A percentile compares a stretch with the other conserved stretches of the same genome.
Evolutionary conservation across 225 moss, liverwort and hornwort genomes (phyloP).

Genomic region (Pseudoscleropodium purum): DNA sequence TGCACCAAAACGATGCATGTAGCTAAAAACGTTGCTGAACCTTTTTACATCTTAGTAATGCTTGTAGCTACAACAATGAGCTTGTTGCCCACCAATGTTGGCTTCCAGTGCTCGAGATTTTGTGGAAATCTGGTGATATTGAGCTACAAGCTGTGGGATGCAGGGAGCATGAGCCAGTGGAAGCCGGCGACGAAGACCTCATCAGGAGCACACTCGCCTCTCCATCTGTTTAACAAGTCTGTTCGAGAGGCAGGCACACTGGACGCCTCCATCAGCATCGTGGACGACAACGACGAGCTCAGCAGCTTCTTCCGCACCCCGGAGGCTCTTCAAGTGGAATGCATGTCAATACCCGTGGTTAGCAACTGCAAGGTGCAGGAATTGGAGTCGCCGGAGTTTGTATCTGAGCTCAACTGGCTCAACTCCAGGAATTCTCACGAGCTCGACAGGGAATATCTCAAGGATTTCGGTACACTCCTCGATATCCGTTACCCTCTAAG

Average conservation of each 20-base stretch:
- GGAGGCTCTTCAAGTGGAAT: slow-evolving; percentile 9
- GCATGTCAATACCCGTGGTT: neutral
- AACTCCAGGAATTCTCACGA: slow-evolving; percentile 3
- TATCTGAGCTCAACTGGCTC: slow-evolving; percentile 5
- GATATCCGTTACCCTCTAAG: neutral
- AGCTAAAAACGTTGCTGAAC: neutral
- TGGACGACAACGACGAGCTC: slow-evolving; percentile 30
- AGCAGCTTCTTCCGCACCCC: slow-evolving; percentile 17
- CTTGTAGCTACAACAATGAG: neutral
- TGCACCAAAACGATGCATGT: neutral
- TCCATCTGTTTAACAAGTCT: slow-evolving; percentile 31
- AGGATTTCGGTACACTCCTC: neutral
- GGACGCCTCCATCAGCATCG: slow-evolving; percentile 1
- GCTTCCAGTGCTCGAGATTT: neutral
- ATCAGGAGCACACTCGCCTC: slow-evolving; percentile 22
- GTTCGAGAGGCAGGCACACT: neutral
- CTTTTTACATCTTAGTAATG: neutral
- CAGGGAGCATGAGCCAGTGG: slow-evolving; percentile 15
- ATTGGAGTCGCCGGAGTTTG: neutral
- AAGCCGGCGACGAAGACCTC: neutral
- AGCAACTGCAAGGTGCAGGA: neutral
- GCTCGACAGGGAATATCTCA: neutral
- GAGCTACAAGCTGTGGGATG: neutral
- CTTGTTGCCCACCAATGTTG: neutral
- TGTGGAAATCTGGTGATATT: neutral